Base-by-base conservation (phyloP, 1,284 basidiomycete species). In the Golubevia pallescens region DNA sequence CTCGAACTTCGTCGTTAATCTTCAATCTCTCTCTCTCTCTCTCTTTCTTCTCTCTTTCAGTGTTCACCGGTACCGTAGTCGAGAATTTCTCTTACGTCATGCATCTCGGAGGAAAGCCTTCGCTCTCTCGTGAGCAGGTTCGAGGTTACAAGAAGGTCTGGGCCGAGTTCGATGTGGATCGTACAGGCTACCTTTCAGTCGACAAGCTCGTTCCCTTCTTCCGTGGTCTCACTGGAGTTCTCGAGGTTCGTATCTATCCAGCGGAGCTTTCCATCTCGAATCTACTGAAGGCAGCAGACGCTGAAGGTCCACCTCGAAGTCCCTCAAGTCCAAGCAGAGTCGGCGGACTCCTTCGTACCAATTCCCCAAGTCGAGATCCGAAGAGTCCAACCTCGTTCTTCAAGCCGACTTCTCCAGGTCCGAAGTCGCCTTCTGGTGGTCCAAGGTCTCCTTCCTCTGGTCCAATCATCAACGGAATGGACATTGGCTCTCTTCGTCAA, bases 81-180 rank as follows among this genome's bases (percentile, higher is more conserved):
- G 93, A 98, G 86, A 97, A 93, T 81, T 98, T 99, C 86, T 93
- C 94, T 20, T 97, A 96, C 86, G 93, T 98, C 7, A 96, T 95
- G 86, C 94, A 97, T 61, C 90, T 93, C 4, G 92, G 93, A 20
- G 92, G 92, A n/a, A 90, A 91, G 28, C 92, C 91, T 63, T 91
- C 92, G 0, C 91, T 98, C 56, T 93, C 92, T 21, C 90, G 96
- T 58, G 92, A 94, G 75, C 77, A 84, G 62, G 82, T 86, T 64
- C 74, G 85, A 2, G 60, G 91, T 0, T 98, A 95, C 90, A 99
- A 99, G 88, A 93, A 94, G 80, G 89, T 93, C 1, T 99, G 96
- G 96, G 91, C 92, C 0, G 89, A 92, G 74, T 93, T 92, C 78
- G 92, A 95, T 48, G 90, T 92, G 62, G 88, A 90, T 2, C 90